Conservation (phyloP, 2,329 filamentous ascomycete species). For the Neonectria faginata region DNA sequence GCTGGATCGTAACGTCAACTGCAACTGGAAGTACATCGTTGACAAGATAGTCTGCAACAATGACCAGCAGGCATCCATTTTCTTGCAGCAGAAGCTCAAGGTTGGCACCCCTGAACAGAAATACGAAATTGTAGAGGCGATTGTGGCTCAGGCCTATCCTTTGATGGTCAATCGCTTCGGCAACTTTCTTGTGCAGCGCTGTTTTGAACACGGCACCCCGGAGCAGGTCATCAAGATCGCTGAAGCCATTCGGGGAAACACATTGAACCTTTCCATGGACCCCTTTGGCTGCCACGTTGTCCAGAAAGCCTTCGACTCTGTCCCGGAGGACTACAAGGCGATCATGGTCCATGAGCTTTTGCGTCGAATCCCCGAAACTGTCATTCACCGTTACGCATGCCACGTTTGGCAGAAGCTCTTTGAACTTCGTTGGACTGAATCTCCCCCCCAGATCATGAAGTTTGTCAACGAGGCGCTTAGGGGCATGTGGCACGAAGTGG, state of each 20-base stretch:
- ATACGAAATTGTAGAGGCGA: slow-evolving; percentile 95
- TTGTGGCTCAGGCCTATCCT: slow-evolving; percentile 92
- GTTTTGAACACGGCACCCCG: slow-evolving; percentile 96
- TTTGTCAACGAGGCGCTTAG: slow-evolving; percentile 95
- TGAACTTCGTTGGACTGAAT: slow-evolving; percentile 93
- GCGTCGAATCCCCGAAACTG: slow-evolving; percentile 94
- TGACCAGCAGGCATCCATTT: slow-evolving; percentile 98
- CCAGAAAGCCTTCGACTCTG: slow-evolving; percentile 98
- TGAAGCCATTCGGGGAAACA: slow-evolving; percentile 92
- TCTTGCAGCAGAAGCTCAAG: slow-evolving; percentile 98
- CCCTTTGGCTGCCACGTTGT: slow-evolving; percentile 98
- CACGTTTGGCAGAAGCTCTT: slow-evolving; percentile 99
- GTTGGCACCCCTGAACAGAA: slow-evolving; percentile 95
- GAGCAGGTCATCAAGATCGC: slow-evolving; percentile 97
- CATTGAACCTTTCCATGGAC: slow-evolving; percentile 95
- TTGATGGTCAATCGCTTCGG: slow-evolving; percentile 99
- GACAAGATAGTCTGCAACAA: slow-evolving; percentile 99
- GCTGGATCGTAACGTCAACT: slow-evolving; percentile 94
- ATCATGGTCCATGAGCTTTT: slow-evolving; percentile 99
- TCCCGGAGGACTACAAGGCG: slow-evolving; percentile 97
- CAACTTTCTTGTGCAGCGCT: slow-evolving; percentile 97
- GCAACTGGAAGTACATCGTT: slow-evolving; percentile 99
- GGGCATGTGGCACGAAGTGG: slow-evolving; percentile 99
- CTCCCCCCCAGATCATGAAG: slow-evolving; percentile 97
- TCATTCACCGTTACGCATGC: slow-evolving; percentile 98